These are phyloP conservation scores for Alternaria postmessia DNA, from an alignment of 2,329 filamentous ascomycete genomes.

Conservation along the genomic window DNA sequence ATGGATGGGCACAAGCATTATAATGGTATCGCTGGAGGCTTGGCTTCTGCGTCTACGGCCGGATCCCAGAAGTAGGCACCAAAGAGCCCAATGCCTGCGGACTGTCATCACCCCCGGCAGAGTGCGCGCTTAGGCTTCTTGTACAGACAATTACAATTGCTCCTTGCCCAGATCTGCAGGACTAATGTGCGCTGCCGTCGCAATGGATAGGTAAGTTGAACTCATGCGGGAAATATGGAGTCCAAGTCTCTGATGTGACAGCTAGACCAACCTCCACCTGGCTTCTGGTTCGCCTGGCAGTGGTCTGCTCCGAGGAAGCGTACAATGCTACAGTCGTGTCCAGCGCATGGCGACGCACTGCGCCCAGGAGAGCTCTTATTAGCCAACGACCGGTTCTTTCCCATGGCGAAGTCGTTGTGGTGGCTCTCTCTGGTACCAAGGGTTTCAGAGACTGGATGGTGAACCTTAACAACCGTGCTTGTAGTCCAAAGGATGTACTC, in stretches of 20 bases:
- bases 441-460: slow-evolving; percentile 4
- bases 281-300: slow-evolving; percentile 4
- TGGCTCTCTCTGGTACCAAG: slow-evolving; percentile 2
- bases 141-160: background rate
- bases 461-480: background rate
- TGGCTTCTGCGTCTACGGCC: background rate
- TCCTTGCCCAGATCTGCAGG: background rate
- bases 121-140: background rate
- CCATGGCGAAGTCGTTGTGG: background rate
- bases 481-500: background rate
- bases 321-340: background rate
- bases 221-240: background rate
- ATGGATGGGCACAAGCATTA: background rate
- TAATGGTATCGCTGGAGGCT: background rate
- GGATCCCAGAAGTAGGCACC: background rate
- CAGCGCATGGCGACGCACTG: background rate
- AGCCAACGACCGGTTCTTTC: background rate
- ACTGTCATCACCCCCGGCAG: background rate
- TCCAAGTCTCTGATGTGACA: background rate
- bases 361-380: background rate
- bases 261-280: background rate
- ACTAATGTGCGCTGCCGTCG: background rate
- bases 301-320: slow-evolving; percentile 2
- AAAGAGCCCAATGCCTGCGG: background rate
- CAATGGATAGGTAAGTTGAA: background rate